Base-by-base conservation (phyloP, 352 stramenopile genomes). In the Globisporangium abappressorium region DNA sequence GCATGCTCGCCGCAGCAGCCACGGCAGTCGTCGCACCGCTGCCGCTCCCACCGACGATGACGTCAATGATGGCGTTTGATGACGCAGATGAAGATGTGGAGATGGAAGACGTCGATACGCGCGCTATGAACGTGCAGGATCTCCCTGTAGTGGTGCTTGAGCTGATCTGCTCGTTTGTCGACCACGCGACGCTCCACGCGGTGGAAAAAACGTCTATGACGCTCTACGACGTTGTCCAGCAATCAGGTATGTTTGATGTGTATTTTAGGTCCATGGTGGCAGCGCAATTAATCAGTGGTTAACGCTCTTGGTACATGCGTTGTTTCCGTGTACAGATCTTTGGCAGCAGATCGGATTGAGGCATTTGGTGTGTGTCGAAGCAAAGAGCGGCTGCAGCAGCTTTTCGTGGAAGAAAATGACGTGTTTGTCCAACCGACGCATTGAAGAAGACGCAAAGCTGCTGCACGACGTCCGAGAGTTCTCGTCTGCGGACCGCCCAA, bases 401-500 rank as follows among this genome's bases (percentile, higher is more conserved):
- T 46, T 70, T 46, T 47, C 70, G 57, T 88, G 80, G 82, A 90
- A 90, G 69, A 72, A 76, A 46, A 74, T 81, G 63, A 63, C 72
- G 57, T 90, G 82, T 72, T 22, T 90, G 24, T 70, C 75, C 12
- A 80, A 76, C 34, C 69, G 77, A 20, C n/a, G 33, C 14, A 64
- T 70, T 30, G 30, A 38, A 34, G 78, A 82, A 53, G 72, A 88
- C 65, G 70, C 69, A n/a, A 65, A 77, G 15, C 57, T 90, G 20
- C 62, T 90, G 11, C 57, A 75, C 36, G 70, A 74, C 1, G 68
- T 90, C 3, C 69, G 63, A 63, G 66, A 65, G 1, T 90, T 79
- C 22, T 90, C 82, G n/a, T 90, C 82, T 11, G 81, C 77, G 0
- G 82, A 90, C 24, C 65, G 80, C 12, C 71, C 70, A 12, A 86